Conservation (phyloP, 345 rosid species). For the Limnanthes douglasii region DNA sequence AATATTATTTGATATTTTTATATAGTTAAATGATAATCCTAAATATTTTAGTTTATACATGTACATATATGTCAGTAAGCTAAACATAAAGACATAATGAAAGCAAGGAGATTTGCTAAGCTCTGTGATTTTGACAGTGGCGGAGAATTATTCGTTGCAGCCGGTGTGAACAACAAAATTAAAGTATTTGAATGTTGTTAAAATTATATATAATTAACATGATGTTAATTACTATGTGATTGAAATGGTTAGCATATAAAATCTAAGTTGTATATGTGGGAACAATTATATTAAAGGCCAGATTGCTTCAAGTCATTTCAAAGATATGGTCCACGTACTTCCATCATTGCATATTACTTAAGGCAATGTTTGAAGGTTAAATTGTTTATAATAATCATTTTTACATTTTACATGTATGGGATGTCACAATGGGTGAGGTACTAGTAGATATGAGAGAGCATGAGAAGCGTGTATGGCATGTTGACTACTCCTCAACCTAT, state of each 20-base stretch:
- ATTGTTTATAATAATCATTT: neutral
- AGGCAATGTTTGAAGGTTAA: too few relatives aligned
- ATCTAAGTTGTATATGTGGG: constrained; percentile 85
- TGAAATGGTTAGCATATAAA: constrained; percentile 74
- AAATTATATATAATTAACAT: constrained; percentile 41
- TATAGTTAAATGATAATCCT: too few relatives aligned
- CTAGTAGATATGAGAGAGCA: constrained; percentile 80
- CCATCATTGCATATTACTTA: neutral
- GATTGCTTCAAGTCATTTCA: constrained; percentile 94
- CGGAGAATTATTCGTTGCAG: constrained; percentile 82
- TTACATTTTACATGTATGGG: too few relatives aligned
- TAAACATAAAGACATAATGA: constrained; percentile 76
- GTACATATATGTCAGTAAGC: constrained; percentile 65
- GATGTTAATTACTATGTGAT: constrained; percentile 90
- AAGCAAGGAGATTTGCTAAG: constrained; percentile 86
- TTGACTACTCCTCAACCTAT: constrained; percentile 74
- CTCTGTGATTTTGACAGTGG: constrained; percentile 78
- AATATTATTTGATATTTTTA: too few relatives aligned
- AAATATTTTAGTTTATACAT: constrained; percentile 89
- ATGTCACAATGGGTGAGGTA: constrained; percentile 75
- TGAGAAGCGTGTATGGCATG: constrained; percentile 87
- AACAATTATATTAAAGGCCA: constrained; percentile 85
- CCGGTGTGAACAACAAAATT: constrained; percentile 93
- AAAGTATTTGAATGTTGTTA: constrained; percentile 78
- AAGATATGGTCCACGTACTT: constrained; percentile 88